Conservation (phyloP, 495 filamentous ascomycete species). For the Aspergillus incahuasiensis region DNA sequence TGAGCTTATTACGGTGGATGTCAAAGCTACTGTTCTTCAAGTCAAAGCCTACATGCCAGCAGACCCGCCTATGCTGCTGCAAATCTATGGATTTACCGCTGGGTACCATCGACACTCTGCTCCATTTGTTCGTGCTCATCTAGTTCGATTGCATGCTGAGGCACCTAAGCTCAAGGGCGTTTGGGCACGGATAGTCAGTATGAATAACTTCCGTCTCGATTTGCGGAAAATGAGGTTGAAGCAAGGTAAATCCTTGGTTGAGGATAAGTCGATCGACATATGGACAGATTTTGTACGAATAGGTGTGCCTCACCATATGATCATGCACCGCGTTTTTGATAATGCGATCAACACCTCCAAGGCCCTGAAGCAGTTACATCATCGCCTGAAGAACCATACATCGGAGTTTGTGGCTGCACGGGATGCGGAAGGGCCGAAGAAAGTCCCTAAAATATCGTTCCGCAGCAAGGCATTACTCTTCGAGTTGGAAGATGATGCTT, state of each 20-base stretch:
- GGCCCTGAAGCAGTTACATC: conserved; percentile 80
- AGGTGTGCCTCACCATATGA: conserved; percentile 89
- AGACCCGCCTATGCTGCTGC: conserved; percentile 86
- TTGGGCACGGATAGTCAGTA: conserved; percentile 80
- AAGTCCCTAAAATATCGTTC: conserved; percentile 76
- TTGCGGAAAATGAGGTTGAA: conserved; percentile 71
- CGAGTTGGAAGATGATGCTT: conserved; percentile 91
- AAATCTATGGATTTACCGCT: conserved; percentile 73
- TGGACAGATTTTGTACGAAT: conserved; percentile 79
- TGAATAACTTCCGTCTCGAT: conserved; percentile 76
- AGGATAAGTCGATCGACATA: conserved; percentile 83
- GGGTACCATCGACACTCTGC: conserved; percentile 80
- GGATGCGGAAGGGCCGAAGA: conserved; percentile 75
- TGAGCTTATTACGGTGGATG: conserved; percentile 77
- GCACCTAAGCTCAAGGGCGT: conserved; percentile 72
- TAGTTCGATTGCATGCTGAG: conserved; percentile 79
- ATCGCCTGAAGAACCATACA: conserved; percentile 80
- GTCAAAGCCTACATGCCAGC: conserved; percentile 82
- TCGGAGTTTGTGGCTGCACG: conserved; percentile 84
- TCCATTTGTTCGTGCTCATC: conserved; percentile 69
- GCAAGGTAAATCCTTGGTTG: conserved; percentile 50
- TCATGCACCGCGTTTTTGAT: conserved; percentile 86
- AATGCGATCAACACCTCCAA: conserved; percentile 87
- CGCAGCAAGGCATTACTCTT: conserved; percentile 78
- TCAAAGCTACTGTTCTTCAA: conserved; percentile 74